phyloP scores from a whole-genome alignment of 768 basidiomycete species.

The Phlegmacium glaucopus region DNA sequence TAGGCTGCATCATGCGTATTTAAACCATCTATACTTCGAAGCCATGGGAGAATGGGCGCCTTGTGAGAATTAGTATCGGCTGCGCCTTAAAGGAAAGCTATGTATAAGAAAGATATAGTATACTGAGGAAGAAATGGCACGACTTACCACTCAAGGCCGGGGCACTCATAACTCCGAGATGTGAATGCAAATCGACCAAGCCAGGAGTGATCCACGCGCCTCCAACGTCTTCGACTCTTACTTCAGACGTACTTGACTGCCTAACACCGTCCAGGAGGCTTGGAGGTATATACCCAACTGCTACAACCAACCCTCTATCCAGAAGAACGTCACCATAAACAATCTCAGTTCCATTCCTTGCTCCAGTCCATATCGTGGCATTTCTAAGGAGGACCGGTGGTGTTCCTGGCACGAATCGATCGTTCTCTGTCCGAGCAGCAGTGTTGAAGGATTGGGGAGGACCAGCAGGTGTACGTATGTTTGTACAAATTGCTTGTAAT shows the following conservation, averaged over 20 bases:
- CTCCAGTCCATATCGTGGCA: conserved; percentile 78
- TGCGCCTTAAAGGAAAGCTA: conserved; percentile 29
- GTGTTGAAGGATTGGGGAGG: conserved; percentile 19
- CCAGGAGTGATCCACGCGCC: conserved; percentile 58
- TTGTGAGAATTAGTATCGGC: conserved; percentile 55
- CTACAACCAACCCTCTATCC: conserved; percentile 59
- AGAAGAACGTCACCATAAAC: conserved; percentile 60
- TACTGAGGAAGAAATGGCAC: background rate
- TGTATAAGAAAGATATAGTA: background rate
- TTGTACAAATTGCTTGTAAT: conserved; percentile 13
- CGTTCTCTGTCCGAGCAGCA: conserved; percentile 32
- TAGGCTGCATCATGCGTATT: conserved; percentile 73
- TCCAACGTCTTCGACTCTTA: conserved; percentile 47
- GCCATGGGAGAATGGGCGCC: conserved; percentile 53
- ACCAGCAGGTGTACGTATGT: conserved; percentile 19
- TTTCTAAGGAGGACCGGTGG: conserved; percentile 55
- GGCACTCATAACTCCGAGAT: conserved; percentile 34
- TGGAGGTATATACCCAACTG: conserved; percentile 40
- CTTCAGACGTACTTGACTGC: conserved; percentile 4
- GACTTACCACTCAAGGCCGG: conserved; percentile 30
- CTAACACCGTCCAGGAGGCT: conserved; percentile 16
- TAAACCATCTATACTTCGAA: conserved; percentile 67
- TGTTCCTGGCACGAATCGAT: conserved; percentile 56
- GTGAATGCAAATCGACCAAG: conserved; percentile 46
- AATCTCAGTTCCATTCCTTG: conserved; percentile 50